Evolutionary conservation across 1,284 basidiomycete genomes (phyloP).

Genomic region (Pisolithus thermaeus): DNA sequence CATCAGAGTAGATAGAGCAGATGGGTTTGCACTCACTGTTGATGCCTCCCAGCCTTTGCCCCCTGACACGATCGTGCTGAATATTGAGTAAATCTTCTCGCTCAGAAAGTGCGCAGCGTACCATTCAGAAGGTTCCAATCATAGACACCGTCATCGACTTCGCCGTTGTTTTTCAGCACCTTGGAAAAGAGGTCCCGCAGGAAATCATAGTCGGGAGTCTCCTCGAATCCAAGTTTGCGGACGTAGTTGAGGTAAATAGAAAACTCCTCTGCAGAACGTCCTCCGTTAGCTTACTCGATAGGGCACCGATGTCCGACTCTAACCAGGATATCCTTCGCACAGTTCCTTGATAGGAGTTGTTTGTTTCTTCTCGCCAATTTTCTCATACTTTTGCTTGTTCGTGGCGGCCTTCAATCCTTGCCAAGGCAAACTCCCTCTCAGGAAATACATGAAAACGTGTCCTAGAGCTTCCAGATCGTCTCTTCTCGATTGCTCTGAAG

Average conservation of each 20-base stretch:
- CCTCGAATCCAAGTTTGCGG: conserved; percentile 85
- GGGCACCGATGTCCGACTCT: conserved; percentile 20
- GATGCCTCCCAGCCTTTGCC: conserved; percentile 95
- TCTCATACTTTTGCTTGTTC: conserved; percentile 99
- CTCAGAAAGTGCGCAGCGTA: conserved; percentile 15
- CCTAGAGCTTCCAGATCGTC: conserved; percentile 94
- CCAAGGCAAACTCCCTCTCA: conserved; percentile 91
- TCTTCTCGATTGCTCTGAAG: conserved; percentile 83
- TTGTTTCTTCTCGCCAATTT: conserved; percentile 99
- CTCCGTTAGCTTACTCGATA: conserved; percentile 2
- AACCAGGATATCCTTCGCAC: conserved; percentile 88
- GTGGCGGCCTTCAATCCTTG: conserved; percentile 95
- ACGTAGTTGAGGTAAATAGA: conserved; percentile 87
- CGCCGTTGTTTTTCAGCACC: conserved; percentile 83
- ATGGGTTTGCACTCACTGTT: conserved; percentile 43
- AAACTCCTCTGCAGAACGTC: conserved; percentile 64
- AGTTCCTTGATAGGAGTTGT: conserved; percentile 93
- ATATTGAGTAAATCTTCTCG: conserved; percentile 5
- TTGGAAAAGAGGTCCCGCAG: conserved; percentile 88
- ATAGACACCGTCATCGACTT: conserved; percentile 84
- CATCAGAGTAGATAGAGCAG: conserved; percentile 9
- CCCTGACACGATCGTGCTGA: conserved; percentile 34
- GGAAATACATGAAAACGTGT: conserved; percentile 98
- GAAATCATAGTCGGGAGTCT: conserved; percentile 96
- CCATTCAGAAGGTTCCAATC: conserved; percentile 89